These are phyloP conservation scores for Atalantia buxifolia DNA, from an alignment of 345 rosid species.

Conservation along the genomic window DNA sequence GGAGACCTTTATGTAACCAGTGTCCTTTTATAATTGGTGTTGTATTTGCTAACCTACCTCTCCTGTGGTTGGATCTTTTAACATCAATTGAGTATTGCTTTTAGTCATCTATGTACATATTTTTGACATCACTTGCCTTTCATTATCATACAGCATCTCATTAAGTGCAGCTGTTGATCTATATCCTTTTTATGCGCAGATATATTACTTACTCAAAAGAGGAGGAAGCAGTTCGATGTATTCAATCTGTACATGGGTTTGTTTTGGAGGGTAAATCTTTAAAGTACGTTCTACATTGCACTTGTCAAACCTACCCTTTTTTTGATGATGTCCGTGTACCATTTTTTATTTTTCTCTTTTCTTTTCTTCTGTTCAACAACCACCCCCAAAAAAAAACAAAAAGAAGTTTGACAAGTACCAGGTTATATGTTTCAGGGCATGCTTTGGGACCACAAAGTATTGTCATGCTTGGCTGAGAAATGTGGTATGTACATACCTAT, in stretches of 20 bases:
- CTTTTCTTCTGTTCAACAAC: neutral
- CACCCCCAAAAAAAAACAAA: too few relatives aligned
- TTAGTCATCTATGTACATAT: neutral
- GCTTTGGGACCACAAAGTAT: conserved; percentile 94
- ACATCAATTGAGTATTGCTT: neutral
- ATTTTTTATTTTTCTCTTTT: neutral
- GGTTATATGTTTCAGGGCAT: conserved; percentile 55
- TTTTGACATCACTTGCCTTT: neutral
- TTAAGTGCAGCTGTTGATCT: neutral
- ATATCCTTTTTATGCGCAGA: conserved; percentile 26
- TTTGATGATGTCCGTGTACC: neutral
- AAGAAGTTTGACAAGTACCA: neutral
- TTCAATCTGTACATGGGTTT: conserved; percentile 88
- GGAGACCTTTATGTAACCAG: neutral
- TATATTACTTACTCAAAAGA: conserved; percentile 81
- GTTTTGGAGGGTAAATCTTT: conserved; percentile 76
- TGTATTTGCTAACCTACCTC: neutral
- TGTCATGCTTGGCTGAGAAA: conserved; percentile 98
- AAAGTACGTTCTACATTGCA: conserved; percentile 39
- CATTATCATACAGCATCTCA: neutral
- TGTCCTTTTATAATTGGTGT: neutral
- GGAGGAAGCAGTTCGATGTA: conserved; percentile 92
- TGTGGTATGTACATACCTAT: conserved; percentile 46
- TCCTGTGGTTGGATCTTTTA: neutral
- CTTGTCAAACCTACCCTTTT: neutral